Percentiles rank a stretch among this genome's conserved stretches.
Evolutionary conservation across 805 yeast genomes (phyloP).

Genomic region (Ogataea paradorogensis): DNA sequence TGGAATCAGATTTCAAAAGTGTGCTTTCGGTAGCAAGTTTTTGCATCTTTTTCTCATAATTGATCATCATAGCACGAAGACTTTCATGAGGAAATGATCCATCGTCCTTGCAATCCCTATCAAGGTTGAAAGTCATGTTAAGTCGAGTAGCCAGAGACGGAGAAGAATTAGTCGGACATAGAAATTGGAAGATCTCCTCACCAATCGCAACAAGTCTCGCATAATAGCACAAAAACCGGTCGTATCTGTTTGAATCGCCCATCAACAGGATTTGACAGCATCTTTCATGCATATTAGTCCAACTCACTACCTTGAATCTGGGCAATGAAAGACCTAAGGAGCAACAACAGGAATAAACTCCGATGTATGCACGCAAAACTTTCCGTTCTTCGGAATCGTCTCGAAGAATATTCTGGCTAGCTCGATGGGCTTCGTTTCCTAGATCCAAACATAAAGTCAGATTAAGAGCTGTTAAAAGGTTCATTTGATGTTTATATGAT

Average conservation of each 20-base stretch:
- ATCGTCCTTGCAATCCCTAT: slow-evolving; percentile 10
- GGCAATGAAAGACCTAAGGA: slow-evolving; percentile 50
- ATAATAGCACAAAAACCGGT: slow-evolving; percentile 43
- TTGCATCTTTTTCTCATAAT: slow-evolving; percentile 41
- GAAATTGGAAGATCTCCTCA: slow-evolving; percentile 45
- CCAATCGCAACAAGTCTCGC: slow-evolving; percentile 46
- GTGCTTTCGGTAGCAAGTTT: slow-evolving; percentile 40
- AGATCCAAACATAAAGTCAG: slow-evolving; percentile 49
- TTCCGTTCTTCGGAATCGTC: slow-evolving; percentile 34
- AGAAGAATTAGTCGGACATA: slow-evolving; percentile 31
- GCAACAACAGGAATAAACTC: slow-evolving; percentile 51
- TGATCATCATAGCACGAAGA: slow-evolving; percentile 33
- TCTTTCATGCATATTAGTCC: slow-evolving; percentile 44
- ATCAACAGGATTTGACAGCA: slow-evolving; percentile 33
- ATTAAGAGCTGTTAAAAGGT: slow-evolving; percentile 42
- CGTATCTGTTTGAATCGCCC: slow-evolving; percentile 38
- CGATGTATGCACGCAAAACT: slow-evolving; percentile 41
- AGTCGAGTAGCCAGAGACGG: slow-evolving; percentile 12
- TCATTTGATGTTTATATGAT: slow-evolving; percentile 51
- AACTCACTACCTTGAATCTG: slow-evolving; percentile 46
- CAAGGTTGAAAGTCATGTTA: slow-evolving; percentile 5
- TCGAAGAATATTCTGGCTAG: slow-evolving; percentile 24
- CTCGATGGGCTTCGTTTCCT: slow-evolving; percentile 36
- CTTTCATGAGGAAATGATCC: slow-evolving; percentile 22
- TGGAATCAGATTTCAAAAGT: slow-evolving; percentile 32